These are phyloP conservation scores for Nicotiana tomentosiformis DNA, from an alignment of 257 asterid species.

Conservation along the genomic window DNA sequence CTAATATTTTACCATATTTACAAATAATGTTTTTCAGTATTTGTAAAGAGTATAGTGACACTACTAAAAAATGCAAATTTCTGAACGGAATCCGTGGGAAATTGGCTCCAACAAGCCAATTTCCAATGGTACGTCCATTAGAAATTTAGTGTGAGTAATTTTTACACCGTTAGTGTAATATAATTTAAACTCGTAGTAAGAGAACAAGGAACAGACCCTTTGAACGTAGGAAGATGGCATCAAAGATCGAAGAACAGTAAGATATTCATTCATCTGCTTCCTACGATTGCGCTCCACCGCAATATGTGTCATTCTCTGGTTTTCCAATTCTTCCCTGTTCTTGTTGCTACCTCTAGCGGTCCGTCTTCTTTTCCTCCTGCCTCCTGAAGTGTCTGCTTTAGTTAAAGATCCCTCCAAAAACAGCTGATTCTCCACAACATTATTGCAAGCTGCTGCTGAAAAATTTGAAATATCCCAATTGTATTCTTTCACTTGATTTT, in stretches of 20 bases:
- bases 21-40: too few species aligned
- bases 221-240: conserved; percentile 39
- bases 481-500: background rate
- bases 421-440: background rate
- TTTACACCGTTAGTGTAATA: too few species aligned
- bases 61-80: too few species aligned
- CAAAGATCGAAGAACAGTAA: conserved; percentile 27
- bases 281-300: too few species aligned
- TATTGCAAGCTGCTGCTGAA: conserved; percentile 14
- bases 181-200: too few species aligned
- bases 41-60: too few species aligned
- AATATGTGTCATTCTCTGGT: background rate
- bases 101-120: too few species aligned
- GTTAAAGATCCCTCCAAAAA: background rate
- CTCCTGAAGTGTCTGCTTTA: background rate
- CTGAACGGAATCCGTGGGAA: too few species aligned
- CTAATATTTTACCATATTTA: too few species aligned
- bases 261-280: conserved; percentile 15
- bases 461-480: conserved; percentile 17
- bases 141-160: too few species aligned
- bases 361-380: conserved; percentile 29
- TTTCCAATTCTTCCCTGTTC: conserved; percentile 33
- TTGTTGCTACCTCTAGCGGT: conserved; percentile 16
- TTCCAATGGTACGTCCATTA: too few species aligned
- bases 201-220: conserved; percentile 16